phyloP scores from a whole-genome alignment of 257 asterid genomes.

The Capsicum rhomboideum region DNA sequence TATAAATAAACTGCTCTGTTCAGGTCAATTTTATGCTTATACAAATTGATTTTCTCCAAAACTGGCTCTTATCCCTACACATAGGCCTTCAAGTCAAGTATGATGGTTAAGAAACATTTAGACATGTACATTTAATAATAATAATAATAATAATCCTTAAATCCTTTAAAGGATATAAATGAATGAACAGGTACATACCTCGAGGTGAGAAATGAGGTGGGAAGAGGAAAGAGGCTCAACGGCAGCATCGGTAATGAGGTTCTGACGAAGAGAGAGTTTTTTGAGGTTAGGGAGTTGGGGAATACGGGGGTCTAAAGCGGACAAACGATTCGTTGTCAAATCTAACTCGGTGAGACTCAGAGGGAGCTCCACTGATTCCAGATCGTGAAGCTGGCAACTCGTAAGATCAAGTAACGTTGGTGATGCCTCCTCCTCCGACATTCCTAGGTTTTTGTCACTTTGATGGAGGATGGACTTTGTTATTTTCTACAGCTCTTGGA shows the following conservation, averaged over 20 bases:
- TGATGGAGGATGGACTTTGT: neutral
- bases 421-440: slow-evolving; percentile 24
- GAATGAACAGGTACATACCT: slow-evolving; percentile 23
- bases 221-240: slow-evolving; percentile 61
- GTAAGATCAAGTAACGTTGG: slow-evolving; percentile 56
- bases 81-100: neutral
- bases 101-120: neutral
- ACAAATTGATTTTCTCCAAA: neutral
- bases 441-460: neutral
- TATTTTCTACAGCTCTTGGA: too few relatives aligned
- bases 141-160: neutral
- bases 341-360: slow-evolving; percentile 61
- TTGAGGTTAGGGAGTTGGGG: slow-evolving; percentile 60
- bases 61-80: neutral
- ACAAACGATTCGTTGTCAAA: slow-evolving; percentile 86
- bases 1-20: neutral
- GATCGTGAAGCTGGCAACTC: slow-evolving; percentile 87
- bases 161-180: neutral
- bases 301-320: slow-evolving; percentile 77
- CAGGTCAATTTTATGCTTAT: neutral
- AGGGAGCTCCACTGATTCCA: slow-evolving; percentile 66
- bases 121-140: neutral
- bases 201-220: slow-evolving; percentile 57
- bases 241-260: slow-evolving; percentile 57
- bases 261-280: slow-evolving; percentile 90